Evolutionary conservation across 306 rosid species (phyloP), one percentile per base, ranked within the genome.

Genomic region (Glycine soja): DNA sequence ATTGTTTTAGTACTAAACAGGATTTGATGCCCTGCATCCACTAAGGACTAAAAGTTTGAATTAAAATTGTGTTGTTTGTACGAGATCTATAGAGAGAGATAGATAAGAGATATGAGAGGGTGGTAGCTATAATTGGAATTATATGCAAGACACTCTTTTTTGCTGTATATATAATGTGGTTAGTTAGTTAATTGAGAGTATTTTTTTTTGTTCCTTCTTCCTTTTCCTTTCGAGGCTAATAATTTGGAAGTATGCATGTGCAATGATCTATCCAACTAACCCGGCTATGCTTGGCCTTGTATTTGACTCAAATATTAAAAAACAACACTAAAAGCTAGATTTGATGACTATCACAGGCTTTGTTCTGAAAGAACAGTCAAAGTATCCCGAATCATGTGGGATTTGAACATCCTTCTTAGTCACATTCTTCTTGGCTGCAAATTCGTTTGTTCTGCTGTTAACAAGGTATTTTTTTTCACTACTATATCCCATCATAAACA

Each of bases 341-440:
- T 85, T 95, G 91, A 92, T 95, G 99, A 95, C 99, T 38, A 90
- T 95, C 15, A 95, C 94, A n/a, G 87, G 97, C 4, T 93, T 87
- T 80, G 99, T 92, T 76, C 87, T 92, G 72, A 95, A 95, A 36
- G 16, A 8, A 68, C 51, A 68, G 54, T n/a, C n/a, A n/a, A n/a
- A 82, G 88, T 50, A 86, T 76, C 78, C 93, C 0, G 94, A 92
- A 83, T 90, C 99, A 0, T 97, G 99, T 8, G 99, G 99, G 99
- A 95, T 85, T 91, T 95, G 78, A 84, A 91, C 53, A 95, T 95
- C 84, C 90, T 95, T 80, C 95, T 95, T 78, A 91, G 36, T 80
- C 91, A 93, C 82, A 90, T 95, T 81, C 91, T 95, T 79, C 97
- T 95, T 56, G 97, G 97, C 68, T 91, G 99, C 92, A 95, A 93